phyloP scores from a whole-genome alignment of 495 filamentous ascomycete species.

The Penicillium canariense region DNA sequence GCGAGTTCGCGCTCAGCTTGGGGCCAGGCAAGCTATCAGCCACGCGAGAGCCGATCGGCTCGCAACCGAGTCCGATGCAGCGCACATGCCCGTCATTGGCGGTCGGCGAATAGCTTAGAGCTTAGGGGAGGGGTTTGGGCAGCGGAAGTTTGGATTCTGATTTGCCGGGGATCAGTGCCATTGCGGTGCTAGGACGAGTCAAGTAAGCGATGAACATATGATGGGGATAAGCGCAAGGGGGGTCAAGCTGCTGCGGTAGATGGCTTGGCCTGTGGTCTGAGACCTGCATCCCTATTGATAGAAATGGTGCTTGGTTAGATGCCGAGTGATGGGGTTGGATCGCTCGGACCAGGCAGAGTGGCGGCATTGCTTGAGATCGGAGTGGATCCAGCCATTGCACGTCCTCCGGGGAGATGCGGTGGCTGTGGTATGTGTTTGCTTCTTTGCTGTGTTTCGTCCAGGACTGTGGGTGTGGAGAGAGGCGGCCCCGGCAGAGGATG shows the following conservation, averaged over 20 bases:
- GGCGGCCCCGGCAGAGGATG: not conserved
- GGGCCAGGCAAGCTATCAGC: not conserved
- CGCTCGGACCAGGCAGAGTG: no score
- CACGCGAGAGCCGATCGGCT: slow-evolving; percentile 22
- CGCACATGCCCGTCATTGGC: slow-evolving; percentile 3
- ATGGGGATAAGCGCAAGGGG: not conserved
- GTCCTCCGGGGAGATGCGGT: not conserved
- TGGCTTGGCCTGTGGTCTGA: not conserved
- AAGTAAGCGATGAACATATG: not conserved
- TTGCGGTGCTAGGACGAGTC: not conserved
- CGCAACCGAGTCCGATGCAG: slow-evolving; percentile 8
- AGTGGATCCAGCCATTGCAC: no score
- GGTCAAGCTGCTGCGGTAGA: not conserved
- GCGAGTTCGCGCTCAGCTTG: not conserved
- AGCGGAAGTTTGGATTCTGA: slow-evolving; percentile 1
- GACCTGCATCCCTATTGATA: no score
- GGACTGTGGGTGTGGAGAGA: not conserved
- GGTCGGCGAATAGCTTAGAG: slow-evolving; percentile 3
- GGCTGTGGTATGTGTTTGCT: not conserved
- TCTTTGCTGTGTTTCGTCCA: not conserved
- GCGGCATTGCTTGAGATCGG: no score
- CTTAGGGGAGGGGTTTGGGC: not conserved
- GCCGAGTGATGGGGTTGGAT: no score
- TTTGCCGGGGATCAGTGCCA: slow-evolving; percentile 2
- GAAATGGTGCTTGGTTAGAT: no score